Conservation (phyloP, 352 stramenopile species). For the Stramenopiles sp. region DNA sequence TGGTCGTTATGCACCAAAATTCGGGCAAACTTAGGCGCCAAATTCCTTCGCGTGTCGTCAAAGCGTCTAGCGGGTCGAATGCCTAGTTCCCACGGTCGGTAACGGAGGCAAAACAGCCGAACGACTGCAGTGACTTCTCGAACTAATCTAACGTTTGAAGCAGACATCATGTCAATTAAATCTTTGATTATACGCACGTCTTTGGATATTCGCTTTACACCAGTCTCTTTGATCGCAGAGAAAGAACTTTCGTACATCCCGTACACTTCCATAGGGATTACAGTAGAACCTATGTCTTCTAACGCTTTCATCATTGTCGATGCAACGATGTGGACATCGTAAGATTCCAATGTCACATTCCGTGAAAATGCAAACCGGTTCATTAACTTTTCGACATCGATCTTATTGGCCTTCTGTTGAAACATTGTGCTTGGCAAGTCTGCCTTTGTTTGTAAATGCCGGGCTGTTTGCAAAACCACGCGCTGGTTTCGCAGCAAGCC, state of each 20-base stretch:
- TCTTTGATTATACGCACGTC: background rate
- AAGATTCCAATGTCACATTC: background rate
- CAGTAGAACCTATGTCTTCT: background rate
- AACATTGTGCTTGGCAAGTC: background rate
- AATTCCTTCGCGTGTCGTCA: background rate
- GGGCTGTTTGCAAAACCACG: background rate
- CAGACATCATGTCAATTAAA: conserved; percentile 2
- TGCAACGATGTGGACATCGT: background rate
- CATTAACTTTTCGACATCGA: background rate
- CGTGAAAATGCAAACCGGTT: background rate
- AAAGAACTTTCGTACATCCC: background rate
- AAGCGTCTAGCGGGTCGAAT: background rate
- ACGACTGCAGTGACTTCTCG: conserved; percentile 1
- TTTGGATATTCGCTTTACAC: too few relatives aligned
- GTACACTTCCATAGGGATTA: background rate
- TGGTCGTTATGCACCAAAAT: background rate
- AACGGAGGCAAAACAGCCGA: background rate
- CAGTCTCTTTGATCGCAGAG: background rate
- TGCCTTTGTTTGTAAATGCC: background rate
- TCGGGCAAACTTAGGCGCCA: background rate
- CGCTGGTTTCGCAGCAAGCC: background rate
- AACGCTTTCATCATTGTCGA: background rate
- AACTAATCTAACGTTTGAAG: background rate
- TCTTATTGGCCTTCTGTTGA: background rate
- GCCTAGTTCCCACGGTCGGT: background rate